phyloP scores from a whole-genome alignment of 176 grass and related monocot genomes.

The Zoysia japonica region DNA sequence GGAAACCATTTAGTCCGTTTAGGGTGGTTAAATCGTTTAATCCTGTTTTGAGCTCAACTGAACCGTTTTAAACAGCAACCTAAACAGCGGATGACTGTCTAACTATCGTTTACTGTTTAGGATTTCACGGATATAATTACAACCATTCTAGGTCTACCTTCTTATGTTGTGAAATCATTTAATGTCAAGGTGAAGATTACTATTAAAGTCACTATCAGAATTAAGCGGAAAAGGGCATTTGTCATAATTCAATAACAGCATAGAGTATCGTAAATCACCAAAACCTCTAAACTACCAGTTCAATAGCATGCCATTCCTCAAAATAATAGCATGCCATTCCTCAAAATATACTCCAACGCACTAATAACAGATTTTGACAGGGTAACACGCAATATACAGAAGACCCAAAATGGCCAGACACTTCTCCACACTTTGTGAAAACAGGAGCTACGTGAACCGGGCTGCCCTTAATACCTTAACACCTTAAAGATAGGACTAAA shows the following conservation, averaged over 20 bases:
- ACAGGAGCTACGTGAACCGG: too few species aligned
- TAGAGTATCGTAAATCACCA: too few species aligned
- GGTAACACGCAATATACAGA: background rate
- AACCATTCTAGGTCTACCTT: background rate
- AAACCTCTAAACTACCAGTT: too few species aligned
- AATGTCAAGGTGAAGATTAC: background rate
- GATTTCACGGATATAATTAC: too few species aligned
- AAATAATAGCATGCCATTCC: too few species aligned
- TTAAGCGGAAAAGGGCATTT: constrained; percentile 8
- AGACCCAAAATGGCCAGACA: background rate
- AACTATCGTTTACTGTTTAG: too few species aligned
- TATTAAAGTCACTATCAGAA: background rate
- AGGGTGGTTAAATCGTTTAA: too few species aligned
- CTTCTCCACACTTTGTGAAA: background rate
- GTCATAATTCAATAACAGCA: too few species aligned
- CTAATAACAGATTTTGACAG: constrained; percentile 20
- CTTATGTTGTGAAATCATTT: constrained; percentile 6
- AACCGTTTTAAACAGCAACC: too few species aligned
- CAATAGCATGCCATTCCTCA: background rate
- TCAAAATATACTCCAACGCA: background rate
- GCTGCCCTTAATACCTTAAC: background rate
- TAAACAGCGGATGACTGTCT: too few species aligned
- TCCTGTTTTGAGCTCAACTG: too few species aligned
- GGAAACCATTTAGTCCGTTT: too few species aligned
- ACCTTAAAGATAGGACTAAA: constrained; percentile 9